Evolutionary conservation across 495 filamentous ascomycete genomes (phyloP), one percentile per base, ranked within the genome.

Genomic region (Platismatia glauca): DNA sequence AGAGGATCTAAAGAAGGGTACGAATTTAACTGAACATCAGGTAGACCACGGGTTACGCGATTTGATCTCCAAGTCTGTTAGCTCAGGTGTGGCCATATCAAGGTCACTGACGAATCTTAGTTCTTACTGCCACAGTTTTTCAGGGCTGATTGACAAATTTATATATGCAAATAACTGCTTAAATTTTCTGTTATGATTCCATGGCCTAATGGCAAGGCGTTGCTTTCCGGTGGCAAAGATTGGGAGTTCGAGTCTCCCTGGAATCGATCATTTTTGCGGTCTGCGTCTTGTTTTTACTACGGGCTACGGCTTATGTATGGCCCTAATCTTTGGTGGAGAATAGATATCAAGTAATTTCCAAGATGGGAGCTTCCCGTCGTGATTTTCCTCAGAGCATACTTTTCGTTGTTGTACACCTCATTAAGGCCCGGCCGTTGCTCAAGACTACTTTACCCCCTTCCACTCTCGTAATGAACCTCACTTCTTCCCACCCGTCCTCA

Each of bases 371-470:
- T 50, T 6, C 12, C 22, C 11, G 8, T 16, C 6, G 24, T 6
- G 12, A 7, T 9, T 7, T 27, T 3, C 11, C 7, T 57, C 76
- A 91, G 70, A 92, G 74, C 77, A 87, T 90, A 71, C 83, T 86
- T 75, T 82, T 84, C 22, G 68, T 68, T 44, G 72, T 79, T 48
- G 71, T 69, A 64, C 83, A 78, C 81, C 84, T 91, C 75, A 95
- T 81, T 69, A 91, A 68, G 53, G 89, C 88, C 46, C 89, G 80
- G 5, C 91, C 90, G 75, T 96, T 95, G 74, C 86, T 91, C 76
- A 95, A 75, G 22, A 85, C 86, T 20, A 88, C 84, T 79, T 90
- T 91, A 24, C 86, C 89, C 12, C 82, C 83, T 46, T 87, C 84
- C 27, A 88, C 78, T 71, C 80, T 82, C 3, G 87, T 87, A 56